phyloP scores from a whole-genome alignment of 2,329 filamentous ascomycete genomes.

The Phialophora verrucosa region DNA sequence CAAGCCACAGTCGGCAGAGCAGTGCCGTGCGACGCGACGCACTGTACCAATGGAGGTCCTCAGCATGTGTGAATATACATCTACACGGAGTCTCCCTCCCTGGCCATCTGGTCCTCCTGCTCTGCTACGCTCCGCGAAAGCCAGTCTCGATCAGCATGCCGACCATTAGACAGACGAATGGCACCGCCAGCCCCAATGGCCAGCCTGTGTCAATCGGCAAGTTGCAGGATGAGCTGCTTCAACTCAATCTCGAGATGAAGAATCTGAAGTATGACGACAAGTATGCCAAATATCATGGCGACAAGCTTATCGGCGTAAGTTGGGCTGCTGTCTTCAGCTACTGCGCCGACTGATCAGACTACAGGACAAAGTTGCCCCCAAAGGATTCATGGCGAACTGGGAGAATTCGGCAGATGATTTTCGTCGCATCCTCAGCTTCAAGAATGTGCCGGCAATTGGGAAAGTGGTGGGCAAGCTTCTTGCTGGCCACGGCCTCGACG shows the following conservation, averaged over 20 bases:
- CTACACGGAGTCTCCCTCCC: neutral
- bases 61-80: neutral
- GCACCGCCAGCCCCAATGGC: neutral
- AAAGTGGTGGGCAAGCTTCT: neutral
- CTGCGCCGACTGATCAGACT: neutral
- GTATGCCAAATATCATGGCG: constrained; percentile 4
- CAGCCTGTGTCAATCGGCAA: neutral
- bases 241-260: constrained; percentile 6
- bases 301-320: constrained; percentile 6
- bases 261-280: constrained; percentile 7
- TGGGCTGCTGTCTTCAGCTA: neutral
- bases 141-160: neutral
- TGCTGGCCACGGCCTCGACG: constrained; percentile 1
- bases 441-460: neutral
- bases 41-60: neutral
- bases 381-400: constrained; percentile 3
- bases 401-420: constrained; percentile 4
- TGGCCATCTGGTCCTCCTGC: neutral
- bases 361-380: neutral
- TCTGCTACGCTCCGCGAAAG: neutral
- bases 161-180: neutral
- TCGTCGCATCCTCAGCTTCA: neutral
- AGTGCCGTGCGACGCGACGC: neutral
- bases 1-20: neutral
- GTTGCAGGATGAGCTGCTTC: constrained; percentile 1